Conservation (phyloP, 2,329 filamentous ascomycete species). For the Cladosporium sp. region DNA sequence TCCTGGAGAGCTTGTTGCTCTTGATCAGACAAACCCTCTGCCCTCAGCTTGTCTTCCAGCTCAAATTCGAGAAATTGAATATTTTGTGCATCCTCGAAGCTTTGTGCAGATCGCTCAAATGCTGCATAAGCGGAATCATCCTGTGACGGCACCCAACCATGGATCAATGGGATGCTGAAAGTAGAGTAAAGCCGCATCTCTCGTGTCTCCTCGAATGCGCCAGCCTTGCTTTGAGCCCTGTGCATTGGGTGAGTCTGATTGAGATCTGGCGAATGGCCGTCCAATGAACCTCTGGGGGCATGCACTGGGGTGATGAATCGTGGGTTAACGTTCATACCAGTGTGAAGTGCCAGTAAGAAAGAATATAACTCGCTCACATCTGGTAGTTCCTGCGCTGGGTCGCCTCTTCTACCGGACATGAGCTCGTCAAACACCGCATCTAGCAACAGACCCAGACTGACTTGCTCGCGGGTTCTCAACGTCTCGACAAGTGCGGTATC, state of each 20-base stretch:
- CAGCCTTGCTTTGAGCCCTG: constrained; percentile 48
- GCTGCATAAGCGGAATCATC: constrained; percentile 64
- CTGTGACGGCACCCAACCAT: constrained; percentile 80
- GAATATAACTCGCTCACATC: constrained; percentile 83
- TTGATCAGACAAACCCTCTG: constrained; percentile 58
- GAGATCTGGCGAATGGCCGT: constrained; percentile 26
- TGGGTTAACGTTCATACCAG: constrained; percentile 97
- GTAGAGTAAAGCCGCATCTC: constrained; percentile 91
- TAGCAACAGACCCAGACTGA: constrained; percentile 78
- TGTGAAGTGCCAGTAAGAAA: constrained; percentile 84
- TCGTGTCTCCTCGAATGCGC: constrained; percentile 77
- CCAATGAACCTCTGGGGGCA: constrained; percentile 19
- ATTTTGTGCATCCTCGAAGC: constrained; percentile 89
- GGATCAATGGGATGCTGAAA: constrained; percentile 82
- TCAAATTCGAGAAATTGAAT: constrained; percentile 86
- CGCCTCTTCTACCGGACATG: constrained; percentile 67
- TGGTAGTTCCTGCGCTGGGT: constrained; percentile 62
- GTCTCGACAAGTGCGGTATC: constrained; percentile 72
- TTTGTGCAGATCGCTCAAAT: constrained; percentile 68
- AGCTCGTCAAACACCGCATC: constrained; percentile 92
- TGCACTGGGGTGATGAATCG: constrained; percentile 60
- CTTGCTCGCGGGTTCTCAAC: constrained; percentile 74
- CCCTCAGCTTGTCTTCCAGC: constrained; percentile 70
- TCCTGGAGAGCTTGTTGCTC: constrained; percentile 81
- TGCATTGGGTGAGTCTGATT: constrained; percentile 33